Conservation (phyloP, 768 basidiomycete genomes). For the Kockovaella imperatae region DNA sequence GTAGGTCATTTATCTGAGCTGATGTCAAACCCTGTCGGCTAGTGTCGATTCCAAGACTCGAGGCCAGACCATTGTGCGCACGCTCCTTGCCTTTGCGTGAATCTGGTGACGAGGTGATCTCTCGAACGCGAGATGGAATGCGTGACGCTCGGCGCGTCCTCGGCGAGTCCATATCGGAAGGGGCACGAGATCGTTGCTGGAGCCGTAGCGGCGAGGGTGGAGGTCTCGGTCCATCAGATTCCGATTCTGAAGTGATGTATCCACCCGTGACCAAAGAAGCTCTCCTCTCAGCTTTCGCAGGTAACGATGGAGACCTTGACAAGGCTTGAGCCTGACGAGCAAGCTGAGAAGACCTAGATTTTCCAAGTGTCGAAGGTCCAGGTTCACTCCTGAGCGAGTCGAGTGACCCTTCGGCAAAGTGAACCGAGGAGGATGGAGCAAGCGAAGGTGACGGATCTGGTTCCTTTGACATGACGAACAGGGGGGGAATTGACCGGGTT, state of each 20-base stretch:
- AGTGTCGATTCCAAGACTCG: slow-evolving; percentile 19
- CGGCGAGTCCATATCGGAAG: slow-evolving; percentile 8
- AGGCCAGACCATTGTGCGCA: slow-evolving; percentile 13
- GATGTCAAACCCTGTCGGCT: background rate
- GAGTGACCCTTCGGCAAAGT: too few relatives aligned
- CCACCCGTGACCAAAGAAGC: background rate
- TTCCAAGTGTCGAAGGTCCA: too few relatives aligned
- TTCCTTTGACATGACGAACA: too few relatives aligned
- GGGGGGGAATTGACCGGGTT: too few relatives aligned
- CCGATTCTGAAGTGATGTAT: slow-evolving; percentile 1
- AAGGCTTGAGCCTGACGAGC: too few relatives aligned
- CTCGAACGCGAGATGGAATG: too few relatives aligned
- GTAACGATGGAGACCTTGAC: too few relatives aligned
- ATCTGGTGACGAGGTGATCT: background rate
- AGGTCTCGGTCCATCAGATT: slow-evolving; percentile 5
- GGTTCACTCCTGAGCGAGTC: too few relatives aligned
- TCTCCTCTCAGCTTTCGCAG: too few relatives aligned
- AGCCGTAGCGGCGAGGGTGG: background rate
- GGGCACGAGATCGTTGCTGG: slow-evolving; percentile 1
- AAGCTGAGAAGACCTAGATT: too few relatives aligned
- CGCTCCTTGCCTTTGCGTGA: slow-evolving; percentile 20
- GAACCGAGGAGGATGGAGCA: too few relatives aligned
- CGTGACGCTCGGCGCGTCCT: background rate
- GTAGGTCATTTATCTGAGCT: slow-evolving; percentile 34
- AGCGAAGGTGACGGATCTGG: too few relatives aligned